Conservation (phyloP, 2,329 filamentous ascomycete species). For the Aspergillus phoenicis region DNA sequence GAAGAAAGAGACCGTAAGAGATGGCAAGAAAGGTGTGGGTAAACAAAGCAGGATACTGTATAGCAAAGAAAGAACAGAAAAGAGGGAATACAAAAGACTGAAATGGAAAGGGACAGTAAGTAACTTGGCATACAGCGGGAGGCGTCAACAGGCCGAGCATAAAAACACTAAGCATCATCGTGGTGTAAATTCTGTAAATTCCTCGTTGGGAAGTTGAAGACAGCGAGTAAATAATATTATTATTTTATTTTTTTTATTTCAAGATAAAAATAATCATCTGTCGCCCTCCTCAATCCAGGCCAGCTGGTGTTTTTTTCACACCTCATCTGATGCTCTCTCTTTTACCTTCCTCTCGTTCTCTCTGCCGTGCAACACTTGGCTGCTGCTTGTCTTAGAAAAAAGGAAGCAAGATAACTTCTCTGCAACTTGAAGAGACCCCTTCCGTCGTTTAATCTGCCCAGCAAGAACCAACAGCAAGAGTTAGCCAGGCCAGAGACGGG, state of each 20-base stretch:
- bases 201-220: neutral
- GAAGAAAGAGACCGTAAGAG: neutral
- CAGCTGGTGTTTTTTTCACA: no score
- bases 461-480: neutral
- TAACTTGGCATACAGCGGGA: slow-evolving; percentile 9
- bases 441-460: neutral
- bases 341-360: no score
- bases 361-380: no score
- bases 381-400: no score
- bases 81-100: neutral
- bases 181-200: neutral
- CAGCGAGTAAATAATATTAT: no score
- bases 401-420: no score
- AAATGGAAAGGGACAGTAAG: neutral
- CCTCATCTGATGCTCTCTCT: no score
- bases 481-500: neutral
- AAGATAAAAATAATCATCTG: no score
- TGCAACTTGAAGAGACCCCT: neutral
- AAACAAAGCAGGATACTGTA: neutral
- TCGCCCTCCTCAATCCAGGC: no score
- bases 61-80: neutral
- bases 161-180: neutral
- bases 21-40: neutral
- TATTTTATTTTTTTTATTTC: no score
- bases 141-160: slow-evolving; percentile 13